Base-by-base conservation (phyloP, 108 stramenopile genomes). In the Cylindrotheca fusiformis region DNA sequence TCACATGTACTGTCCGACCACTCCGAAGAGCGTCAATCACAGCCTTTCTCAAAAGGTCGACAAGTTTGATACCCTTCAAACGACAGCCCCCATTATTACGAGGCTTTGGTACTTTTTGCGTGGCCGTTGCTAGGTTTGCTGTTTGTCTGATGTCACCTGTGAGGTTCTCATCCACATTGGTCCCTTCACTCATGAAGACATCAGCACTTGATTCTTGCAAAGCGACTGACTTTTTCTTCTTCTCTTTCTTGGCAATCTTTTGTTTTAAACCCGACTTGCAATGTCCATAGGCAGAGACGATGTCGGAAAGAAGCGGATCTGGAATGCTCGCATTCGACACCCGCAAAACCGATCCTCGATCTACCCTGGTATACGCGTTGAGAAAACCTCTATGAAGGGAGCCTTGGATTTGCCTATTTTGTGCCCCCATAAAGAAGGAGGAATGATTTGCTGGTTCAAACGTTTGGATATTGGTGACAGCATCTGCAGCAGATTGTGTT, bases 361-460 rank as follows among this genome's bases (percentile, higher is more conserved):
- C 72, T 4, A 80, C 78, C 24, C 78, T 52, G 8, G 71, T 49
- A 47, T 77, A 80, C 3, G 82, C 82, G 71, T 83, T 83, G 41
- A 83, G 57, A 49, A 79, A 80, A 14, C 82, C 82, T 19, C 82
- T 58, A 57, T 83, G 82, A 1, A 83, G 27, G 20, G 72, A 66
- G 14, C 82, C 82, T 55, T 71, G 53, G 19, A 73, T 44, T 58
- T 32, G 47, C 6, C 12, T n/a, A 29, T 36, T n/a, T 28, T 50
- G 14, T 23, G 22, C 51, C 25, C n/a, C 27, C 4, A 59, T 49
- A 59, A 79, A 82, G 21, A 82, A 61, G 12, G 65, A 53, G 12
- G 78, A 79, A 65, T 83, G 82, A 22, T 63, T 55, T 5, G 65
- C 76, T 30, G 78, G 69, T 41, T 83, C 82, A 41, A 83, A 74